These are phyloP conservation scores for Paecilomyces sp. DNA, from an alignment of 2,329 filamentous ascomycete genomes.

Conservation along the genomic window DNA sequence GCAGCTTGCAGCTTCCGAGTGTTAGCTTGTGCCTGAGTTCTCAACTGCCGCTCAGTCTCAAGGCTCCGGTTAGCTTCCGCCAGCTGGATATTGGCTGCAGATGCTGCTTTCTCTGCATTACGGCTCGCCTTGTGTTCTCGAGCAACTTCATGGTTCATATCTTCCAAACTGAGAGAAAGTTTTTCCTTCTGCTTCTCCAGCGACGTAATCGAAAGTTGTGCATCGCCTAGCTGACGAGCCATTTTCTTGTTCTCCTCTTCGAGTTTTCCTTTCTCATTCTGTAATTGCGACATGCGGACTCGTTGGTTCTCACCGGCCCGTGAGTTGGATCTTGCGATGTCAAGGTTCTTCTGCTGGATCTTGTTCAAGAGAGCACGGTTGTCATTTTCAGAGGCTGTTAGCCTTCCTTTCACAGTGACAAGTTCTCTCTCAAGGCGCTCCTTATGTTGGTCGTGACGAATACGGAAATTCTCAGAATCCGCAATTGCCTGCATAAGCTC, in stretches of 20 bases:
- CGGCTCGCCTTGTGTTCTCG: conserved; percentile 84
- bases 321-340: conserved; percentile 86
- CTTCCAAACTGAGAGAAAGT: conserved; percentile 77
- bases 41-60: conserved; percentile 82
- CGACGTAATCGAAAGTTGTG: conserved; percentile 72
- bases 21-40: conserved; percentile 77
- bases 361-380: conserved; percentile 94
- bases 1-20: conserved; percentile 72
- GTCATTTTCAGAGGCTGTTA: conserved; percentile 91
- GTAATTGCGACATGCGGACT: conserved; percentile 65
- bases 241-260: conserved; percentile 79
- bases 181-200: conserved; percentile 95
- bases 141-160: conserved; percentile 85
- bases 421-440: conserved; percentile 87
- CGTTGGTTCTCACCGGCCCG: conserved; percentile 78
- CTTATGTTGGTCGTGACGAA: conserved; percentile 89
- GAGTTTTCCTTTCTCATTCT: conserved; percentile 72
- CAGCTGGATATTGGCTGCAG: conserved; percentile 70
- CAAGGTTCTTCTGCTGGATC: conserved; percentile 91
- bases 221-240: conserved; percentile 75
- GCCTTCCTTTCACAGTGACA: conserved; percentile 79
- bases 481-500: conserved; percentile 80
- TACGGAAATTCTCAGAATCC: conserved; percentile 80
- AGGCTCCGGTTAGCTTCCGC: conserved; percentile 84
- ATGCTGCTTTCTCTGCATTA: conserved; percentile 82